These are phyloP conservation scores for Nothophaeocryptopus gaeumannii DNA, from an alignment of 2,329 filamentous ascomycete species.

Conservation along the genomic window DNA sequence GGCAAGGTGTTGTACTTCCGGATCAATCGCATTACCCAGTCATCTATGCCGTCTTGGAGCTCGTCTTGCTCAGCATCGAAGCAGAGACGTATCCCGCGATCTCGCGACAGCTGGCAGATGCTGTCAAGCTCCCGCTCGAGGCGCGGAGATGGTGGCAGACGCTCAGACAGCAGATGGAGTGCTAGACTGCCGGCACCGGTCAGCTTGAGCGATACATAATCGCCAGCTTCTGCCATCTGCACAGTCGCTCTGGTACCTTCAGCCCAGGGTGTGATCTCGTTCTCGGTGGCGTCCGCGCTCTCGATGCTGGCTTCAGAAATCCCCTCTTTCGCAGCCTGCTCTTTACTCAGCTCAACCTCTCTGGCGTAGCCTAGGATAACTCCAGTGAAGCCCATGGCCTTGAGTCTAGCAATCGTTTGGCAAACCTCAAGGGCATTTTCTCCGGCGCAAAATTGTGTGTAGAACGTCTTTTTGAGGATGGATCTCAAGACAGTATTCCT, in stretches of 20 bases:
- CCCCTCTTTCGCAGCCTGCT: too few relatives aligned
- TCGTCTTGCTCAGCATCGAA: conserved; percentile 56
- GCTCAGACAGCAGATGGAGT: conserved; percentile 36
- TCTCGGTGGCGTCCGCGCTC: too few relatives aligned
- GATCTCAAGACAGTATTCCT: conserved; percentile 47
- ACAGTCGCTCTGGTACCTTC: conserved; percentile 54
- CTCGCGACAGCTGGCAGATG: conserved; percentile 44
- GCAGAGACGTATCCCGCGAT: conserved; percentile 46
- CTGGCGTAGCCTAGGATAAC: conserved; percentile 55
- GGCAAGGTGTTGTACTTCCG: conserved; percentile 49
- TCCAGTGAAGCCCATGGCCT: conserved; percentile 51
- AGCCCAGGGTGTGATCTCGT: conserved; percentile 40
- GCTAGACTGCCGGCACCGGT: conserved; percentile 50
- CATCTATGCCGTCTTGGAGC: conserved; percentile 52
- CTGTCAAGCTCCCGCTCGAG: conserved; percentile 43
- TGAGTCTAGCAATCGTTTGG: conserved; percentile 46
- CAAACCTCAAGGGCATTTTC: conserved; percentile 49
- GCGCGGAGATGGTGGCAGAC: conserved; percentile 38
- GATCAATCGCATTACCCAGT: conserved; percentile 54
- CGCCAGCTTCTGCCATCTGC: conserved; percentile 50
- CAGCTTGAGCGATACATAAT: conserved; percentile 54
- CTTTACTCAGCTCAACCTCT: conserved; percentile 38
- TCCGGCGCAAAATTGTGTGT: conserved; percentile 58
- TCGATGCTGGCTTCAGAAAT: too few relatives aligned
- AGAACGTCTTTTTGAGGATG: conserved; percentile 49